A percentile compares a stretch with the other conserved stretches of the same genome.
These are phyloP conservation scores for Panaeolus papilionaceus DNA, from an alignment of 768 basidiomycete species.

Conservation along the genomic window DNA sequence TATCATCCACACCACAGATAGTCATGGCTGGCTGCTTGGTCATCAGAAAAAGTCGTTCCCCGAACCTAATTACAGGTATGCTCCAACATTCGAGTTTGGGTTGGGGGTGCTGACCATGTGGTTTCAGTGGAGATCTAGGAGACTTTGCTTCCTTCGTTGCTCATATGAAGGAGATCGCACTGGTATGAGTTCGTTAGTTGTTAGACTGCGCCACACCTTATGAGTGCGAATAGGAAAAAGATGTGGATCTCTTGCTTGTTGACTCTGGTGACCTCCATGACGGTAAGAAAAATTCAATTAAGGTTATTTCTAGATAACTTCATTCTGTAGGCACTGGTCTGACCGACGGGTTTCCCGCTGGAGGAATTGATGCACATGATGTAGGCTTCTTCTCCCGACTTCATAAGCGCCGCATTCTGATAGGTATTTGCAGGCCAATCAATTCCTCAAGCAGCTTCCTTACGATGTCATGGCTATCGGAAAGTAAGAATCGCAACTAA, in stretches of 20 bases:
- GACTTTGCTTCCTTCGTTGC: conserved; percentile 87
- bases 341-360: conserved; percentile 74
- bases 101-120: neutral
- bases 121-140: conserved; percentile 54
- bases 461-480: conserved; percentile 89
- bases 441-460: conserved; percentile 73
- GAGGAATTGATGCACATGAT: conserved; percentile 75
- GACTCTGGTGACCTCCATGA: conserved; percentile 85
- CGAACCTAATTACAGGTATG: conserved; percentile 70
- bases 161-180: conserved; percentile 80
- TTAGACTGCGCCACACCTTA: neutral
- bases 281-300: conserved; percentile 39
- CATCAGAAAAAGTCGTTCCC: conserved; percentile 79
- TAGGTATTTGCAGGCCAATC: conserved; percentile 58
- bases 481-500: conserved; percentile 55
- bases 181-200: conserved; percentile 38
- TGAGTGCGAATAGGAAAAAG: conserved; percentile 50
- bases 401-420: neutral
- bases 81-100: neutral
- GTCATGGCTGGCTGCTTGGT: conserved; percentile 74
- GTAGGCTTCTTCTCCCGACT: conserved; percentile 39
- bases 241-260: conserved; percentile 84
- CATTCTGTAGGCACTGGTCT: conserved; percentile 67
- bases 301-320: neutral
- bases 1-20: conserved; percentile 87